Percentiles rank a stretch among this genome's conserved stretches.
Conservation (phyloP, 2,329 filamentous ascomycete genomes). For the Sporothrix dimorphospora region DNA sequence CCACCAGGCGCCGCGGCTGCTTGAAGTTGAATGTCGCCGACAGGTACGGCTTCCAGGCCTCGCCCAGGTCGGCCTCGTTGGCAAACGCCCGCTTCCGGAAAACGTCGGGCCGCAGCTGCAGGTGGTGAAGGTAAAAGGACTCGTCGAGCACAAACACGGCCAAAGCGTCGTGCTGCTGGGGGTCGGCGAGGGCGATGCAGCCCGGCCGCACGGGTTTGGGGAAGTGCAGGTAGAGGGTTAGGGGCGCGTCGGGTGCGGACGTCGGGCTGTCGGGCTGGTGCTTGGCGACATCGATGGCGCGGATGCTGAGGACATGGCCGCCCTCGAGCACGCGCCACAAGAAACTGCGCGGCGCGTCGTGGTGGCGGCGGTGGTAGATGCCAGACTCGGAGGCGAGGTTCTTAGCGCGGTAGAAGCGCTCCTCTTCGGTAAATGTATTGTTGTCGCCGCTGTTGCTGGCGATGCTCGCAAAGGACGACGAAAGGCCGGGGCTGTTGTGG, state of each 20-base stretch:
- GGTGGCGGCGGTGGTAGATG: conserved; percentile 79
- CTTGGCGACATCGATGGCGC: conserved; percentile 78
- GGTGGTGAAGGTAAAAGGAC: conserved; percentile 77
- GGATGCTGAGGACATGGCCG: conserved; percentile 77
- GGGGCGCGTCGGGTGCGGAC: conserved; percentile 64
- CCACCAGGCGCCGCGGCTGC: conserved; percentile 77
- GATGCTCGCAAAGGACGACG: conserved; percentile 17
- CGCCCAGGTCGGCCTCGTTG: conserved; percentile 69
- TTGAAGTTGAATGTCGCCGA: conserved; percentile 78
- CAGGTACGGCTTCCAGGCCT: conserved; percentile 74
- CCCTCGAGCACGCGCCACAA: conserved; percentile 88
- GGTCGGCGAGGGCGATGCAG: conserved; percentile 82
- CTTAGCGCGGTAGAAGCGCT: conserved; percentile 66
- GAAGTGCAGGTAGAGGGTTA: conserved; percentile 80
- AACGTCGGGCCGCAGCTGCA: conserved; percentile 80
- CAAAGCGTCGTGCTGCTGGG: conserved; percentile 74
- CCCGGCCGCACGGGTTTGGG: conserved; percentile 70
- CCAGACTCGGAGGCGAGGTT: conserved; percentile 78
- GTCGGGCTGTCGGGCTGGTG: conserved; percentile 53
- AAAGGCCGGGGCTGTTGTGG: not conserved
- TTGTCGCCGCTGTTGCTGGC: conserved; percentile 46
- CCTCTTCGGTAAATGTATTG: conserved; percentile 65
- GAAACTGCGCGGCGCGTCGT: conserved; percentile 79
- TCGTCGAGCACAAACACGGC: conserved; percentile 79
- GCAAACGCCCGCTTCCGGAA: conserved; percentile 72